Evolutionary conservation across 2,329 filamentous ascomycete species (phyloP).

Genomic region (Aureobasidium sp.): DNA sequence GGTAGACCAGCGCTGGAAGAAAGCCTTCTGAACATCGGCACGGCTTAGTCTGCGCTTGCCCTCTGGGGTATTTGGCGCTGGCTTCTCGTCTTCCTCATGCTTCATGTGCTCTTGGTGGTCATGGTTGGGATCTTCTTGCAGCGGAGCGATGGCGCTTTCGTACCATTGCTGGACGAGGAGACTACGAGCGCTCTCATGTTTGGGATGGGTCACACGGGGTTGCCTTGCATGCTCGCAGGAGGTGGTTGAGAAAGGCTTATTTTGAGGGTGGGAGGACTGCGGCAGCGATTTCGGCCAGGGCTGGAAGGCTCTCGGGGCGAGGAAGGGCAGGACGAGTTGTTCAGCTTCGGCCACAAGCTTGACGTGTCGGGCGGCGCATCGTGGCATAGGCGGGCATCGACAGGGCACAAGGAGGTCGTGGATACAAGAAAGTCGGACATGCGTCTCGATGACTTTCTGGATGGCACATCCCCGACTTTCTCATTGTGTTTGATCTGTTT

Average conservation of each 20-base stretch:
- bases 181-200: not conserved
- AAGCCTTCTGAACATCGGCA: not conserved
- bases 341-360: conserved; percentile 16
- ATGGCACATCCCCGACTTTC: not conserved
- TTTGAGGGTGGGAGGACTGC: not conserved
- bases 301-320: conserved; percentile 28
- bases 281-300: conserved; percentile 12
- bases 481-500: conserved; percentile 3
- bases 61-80: not conserved
- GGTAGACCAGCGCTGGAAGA: not conserved
- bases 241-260: not conserved
- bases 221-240: not conserved
- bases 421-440: not conserved
- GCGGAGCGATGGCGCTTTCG: conserved; percentile 5
- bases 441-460: not conserved
- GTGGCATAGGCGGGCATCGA: conserved; percentile 29
- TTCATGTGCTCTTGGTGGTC: not conserved
- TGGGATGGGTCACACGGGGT: not conserved
- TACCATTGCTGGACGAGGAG: conserved; percentile 12
- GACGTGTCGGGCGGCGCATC: conserved; percentile 19
- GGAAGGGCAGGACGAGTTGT: conserved; percentile 28
- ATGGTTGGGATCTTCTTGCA: not conserved
- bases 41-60: not conserved
- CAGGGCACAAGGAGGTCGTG: not conserved
- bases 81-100: not conserved